These are phyloP conservation scores for Coemansia sp. DNA, from an alignment of 192 early-diverging fungal genomes.

Conservation along the genomic window DNA sequence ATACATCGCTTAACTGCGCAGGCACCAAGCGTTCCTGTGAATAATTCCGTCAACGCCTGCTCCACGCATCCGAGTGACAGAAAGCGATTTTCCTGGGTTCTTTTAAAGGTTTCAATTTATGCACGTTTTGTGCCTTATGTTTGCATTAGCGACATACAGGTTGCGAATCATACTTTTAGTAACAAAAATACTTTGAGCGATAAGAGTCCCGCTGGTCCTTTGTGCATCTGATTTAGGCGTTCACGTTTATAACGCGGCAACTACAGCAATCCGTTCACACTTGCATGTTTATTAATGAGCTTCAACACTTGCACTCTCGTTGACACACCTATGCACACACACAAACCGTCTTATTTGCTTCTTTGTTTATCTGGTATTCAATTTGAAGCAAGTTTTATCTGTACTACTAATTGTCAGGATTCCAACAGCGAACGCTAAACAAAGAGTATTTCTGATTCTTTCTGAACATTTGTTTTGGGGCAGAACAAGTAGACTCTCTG, in stretches of 20 bases:
- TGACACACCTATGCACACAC: neutral
- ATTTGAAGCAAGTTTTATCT: neutral
- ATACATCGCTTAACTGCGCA: slow-evolving; percentile 4
- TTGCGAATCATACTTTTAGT: neutral
- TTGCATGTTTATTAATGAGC: neutral
- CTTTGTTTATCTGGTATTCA: neutral
- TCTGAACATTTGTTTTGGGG: too few species aligned
- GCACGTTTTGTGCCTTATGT: slow-evolving; percentile 4
- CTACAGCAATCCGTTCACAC: neutral
- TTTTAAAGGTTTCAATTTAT: slow-evolving; percentile 8
- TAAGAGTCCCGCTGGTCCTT: neutral
- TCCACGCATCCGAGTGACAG: slow-evolving; percentile 6
- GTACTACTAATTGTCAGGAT: too few species aligned
- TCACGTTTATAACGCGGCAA: slow-evolving; percentile 3
- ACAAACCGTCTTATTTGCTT: slow-evolving; percentile 2
- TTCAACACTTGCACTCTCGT: neutral
- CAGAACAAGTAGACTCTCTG: too few species aligned
- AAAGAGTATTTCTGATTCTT: too few species aligned
- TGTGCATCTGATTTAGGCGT: neutral
- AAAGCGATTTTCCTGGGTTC: slow-evolving; percentile 1
- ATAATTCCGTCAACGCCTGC: slow-evolving; percentile 2
- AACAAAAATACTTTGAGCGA: neutral
- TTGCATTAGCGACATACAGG: neutral
- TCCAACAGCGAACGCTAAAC: too few species aligned
- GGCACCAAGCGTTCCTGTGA: neutral